These are phyloP conservation scores for Scheffersomyces stambukii DNA, from an alignment of 1,139 yeast genomes.

Conservation along the genomic window DNA sequence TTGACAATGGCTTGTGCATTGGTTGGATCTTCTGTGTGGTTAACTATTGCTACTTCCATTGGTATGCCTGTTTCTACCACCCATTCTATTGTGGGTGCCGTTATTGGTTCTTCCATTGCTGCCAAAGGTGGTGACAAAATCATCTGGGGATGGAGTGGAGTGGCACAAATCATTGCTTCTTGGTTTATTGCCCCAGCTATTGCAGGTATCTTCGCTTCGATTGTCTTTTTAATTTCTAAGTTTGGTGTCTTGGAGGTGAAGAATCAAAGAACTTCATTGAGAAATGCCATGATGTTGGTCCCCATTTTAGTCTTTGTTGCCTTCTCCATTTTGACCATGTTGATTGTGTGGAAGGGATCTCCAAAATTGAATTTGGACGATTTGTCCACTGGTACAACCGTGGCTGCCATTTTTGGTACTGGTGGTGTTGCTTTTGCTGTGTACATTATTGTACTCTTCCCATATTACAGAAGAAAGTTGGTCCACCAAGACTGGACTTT, in stretches of 20 bases:
- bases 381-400: constrained; percentile 47
- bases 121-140: constrained; percentile 57
- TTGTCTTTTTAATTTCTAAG: constrained; percentile 57
- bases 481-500: constrained; percentile 67
- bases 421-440: constrained; percentile 53
- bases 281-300: constrained; percentile 53
- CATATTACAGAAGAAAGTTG: constrained; percentile 60
- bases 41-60: constrained; percentile 58
- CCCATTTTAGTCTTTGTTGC: constrained; percentile 62
- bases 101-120: constrained; percentile 74
- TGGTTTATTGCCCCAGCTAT: constrained; percentile 80
- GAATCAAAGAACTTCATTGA: constrained; percentile 35
- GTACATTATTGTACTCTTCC: constrained; percentile 54
- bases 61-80: constrained; percentile 81
- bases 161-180: constrained; percentile 69
- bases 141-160: constrained; percentile 75
- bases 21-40: constrained; percentile 73
- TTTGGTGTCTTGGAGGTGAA: constrained; percentile 59
- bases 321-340: constrained; percentile 59
- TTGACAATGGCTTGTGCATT: constrained; percentile 73
- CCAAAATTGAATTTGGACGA: constrained; percentile 56
- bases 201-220: constrained; percentile 61
- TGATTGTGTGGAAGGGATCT: constrained; percentile 68
- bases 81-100: constrained; percentile 75
- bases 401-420: constrained; percentile 58